A percentile compares a stretch with the other conserved stretches of the same genome.
Evolutionary conservation across 768 basidiomycete species (phyloP).

Genomic region (Paxillus rubicundulus): DNA sequence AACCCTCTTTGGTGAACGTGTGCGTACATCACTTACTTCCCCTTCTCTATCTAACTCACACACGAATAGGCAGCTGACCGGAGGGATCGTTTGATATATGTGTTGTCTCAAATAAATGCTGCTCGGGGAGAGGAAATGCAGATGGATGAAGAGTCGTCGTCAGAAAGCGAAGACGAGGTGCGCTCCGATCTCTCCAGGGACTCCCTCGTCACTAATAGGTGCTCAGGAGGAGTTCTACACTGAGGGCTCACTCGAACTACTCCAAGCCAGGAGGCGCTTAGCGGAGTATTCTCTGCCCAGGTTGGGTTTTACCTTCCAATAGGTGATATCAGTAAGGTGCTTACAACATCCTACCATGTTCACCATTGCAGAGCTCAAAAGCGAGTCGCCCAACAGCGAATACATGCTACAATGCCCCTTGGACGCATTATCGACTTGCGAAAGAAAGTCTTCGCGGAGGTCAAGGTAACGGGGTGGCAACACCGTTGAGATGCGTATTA

Average conservation of each 20-base stretch:
- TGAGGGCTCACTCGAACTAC: constrained; percentile 81
- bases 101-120: constrained; percentile 90
- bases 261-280: constrained; percentile 80
- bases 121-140: constrained; percentile 79
- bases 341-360: constrained; percentile 52
- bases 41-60: constrained; percentile 10
- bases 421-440: constrained; percentile 88
- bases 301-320: constrained; percentile 70
- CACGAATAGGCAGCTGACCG: constrained; percentile 83
- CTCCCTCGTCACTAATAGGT: constrained; percentile 1
- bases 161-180: constrained; percentile 77
- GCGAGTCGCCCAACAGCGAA: constrained; percentile 87
- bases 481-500: neutral
- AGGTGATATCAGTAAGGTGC: constrained; percentile 66
- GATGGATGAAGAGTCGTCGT: constrained; percentile 66
- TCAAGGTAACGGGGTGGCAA: constrained; percentile 63
- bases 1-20: constrained; percentile 95
- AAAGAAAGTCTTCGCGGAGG: constrained; percentile 83
- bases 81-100: constrained; percentile 91
- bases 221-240: constrained; percentile 92
- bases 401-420: constrained; percentile 85
- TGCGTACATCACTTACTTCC: constrained; percentile 42
- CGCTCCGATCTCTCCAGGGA: constrained; percentile 12
- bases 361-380: constrained; percentile 84
- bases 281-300: constrained; percentile 95